Conservation (phyloP, 768 basidiomycete genomes). For the Termitomyces titanicus region DNA sequence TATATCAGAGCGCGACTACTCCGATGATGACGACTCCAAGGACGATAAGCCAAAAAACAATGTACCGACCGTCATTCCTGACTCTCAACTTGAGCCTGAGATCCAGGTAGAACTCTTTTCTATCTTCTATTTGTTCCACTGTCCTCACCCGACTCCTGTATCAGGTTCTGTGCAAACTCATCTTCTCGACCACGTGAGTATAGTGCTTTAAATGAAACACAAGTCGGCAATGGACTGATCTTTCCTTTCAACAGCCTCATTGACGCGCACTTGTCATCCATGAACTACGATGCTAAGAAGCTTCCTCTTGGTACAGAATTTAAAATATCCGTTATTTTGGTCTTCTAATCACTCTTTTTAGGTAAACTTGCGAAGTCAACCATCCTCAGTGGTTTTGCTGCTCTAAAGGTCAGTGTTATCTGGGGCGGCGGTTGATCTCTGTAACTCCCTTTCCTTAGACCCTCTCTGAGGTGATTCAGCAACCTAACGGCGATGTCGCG, state of each 20-base stretch:
- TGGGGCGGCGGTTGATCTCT: not conserved
- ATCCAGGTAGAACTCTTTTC: constrained; percentile 33
- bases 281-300: constrained; percentile 67
- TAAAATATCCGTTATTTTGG: not conserved
- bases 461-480: constrained; percentile 49
- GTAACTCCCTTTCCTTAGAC: constrained; percentile 21
- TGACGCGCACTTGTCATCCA: constrained; percentile 50
- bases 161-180: constrained; percentile 45
- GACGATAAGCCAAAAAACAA: constrained; percentile 23
- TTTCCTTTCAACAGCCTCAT: constrained; percentile 35
- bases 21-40: constrained; percentile 42
- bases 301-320: constrained; percentile 48
- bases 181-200: constrained; percentile 46
- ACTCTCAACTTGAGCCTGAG: constrained; percentile 39
- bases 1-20: constrained; percentile 46
- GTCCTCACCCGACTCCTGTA: not conserved
- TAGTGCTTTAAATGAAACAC: not conserved
- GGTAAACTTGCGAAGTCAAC: constrained; percentile 61
- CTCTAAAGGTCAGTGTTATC: constrained; percentile 41
- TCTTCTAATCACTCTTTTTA: constrained; percentile 14
- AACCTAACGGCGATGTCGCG: constrained; percentile 38
- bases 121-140: not conserved
- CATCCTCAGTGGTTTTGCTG: constrained; percentile 55
- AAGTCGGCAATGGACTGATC: not conserved
- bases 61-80: constrained; percentile 39